These are phyloP conservation scores for Chrysanthemum lavandulifolium DNA, from an alignment of 129 eudicot genomes.

Conservation along the genomic window DNA sequence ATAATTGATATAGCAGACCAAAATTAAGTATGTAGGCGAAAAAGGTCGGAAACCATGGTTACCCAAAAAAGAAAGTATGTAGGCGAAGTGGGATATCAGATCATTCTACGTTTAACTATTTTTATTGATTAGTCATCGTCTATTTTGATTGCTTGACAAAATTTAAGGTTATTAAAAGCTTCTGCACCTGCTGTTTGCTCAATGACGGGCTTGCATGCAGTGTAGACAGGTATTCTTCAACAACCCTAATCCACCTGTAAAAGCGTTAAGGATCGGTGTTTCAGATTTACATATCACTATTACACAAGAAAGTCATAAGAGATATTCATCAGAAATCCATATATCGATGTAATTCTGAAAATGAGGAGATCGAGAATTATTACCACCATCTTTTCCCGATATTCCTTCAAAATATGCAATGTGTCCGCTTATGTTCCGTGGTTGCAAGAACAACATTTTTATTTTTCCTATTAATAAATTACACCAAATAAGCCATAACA, in stretches of 20 bases:
- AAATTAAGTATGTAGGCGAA: too few relatives aligned
- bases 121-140: too few relatives aligned
- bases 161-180: too few relatives aligned
- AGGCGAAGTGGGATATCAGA: too few relatives aligned
- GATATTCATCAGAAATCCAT: background rate
- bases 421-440: too few relatives aligned
- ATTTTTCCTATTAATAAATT: too few relatives aligned
- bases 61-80: too few relatives aligned
- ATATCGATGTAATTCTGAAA: background rate
- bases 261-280: background rate
- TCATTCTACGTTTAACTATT: too few relatives aligned
- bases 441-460: too few relatives aligned
- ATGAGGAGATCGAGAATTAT: background rate
- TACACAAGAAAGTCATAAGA: background rate
- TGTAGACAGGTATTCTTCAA: slow-evolving; percentile 62
- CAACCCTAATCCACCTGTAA: slow-evolving; percentile 96
- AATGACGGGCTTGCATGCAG: slow-evolving; percentile 57
- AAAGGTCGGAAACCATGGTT: too few relatives aligned
- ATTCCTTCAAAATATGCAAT: slow-evolving; percentile 82
- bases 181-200: slow-evolving; percentile 54
- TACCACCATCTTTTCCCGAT: slow-evolving; percentile 75
- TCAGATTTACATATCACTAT: background rate
- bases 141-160: too few relatives aligned
- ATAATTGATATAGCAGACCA: too few relatives aligned
- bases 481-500: background rate